Conservation (phyloP, 768 basidiomycete genomes). For the Psilocybe sp. region DNA sequence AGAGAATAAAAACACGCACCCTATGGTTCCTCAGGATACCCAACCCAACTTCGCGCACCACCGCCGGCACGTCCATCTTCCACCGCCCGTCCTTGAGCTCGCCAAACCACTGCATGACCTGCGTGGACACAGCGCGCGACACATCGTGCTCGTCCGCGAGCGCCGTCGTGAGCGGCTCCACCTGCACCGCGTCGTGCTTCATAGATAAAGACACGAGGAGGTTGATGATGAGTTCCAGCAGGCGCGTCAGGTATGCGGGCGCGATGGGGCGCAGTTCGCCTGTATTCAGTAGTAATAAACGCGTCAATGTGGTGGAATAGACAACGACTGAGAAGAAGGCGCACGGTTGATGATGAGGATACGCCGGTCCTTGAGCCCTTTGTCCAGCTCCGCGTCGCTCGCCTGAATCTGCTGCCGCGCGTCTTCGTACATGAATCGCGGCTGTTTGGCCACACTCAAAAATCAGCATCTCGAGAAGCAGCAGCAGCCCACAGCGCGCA, state of each 20-base stretch:
- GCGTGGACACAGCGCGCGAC: constrained; percentile 52
- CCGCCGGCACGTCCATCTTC: constrained; percentile 58
- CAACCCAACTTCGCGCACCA: constrained; percentile 76
- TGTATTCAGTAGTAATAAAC: constrained; percentile 22
- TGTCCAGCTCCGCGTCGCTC: constrained; percentile 70
- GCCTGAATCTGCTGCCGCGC: constrained; percentile 72
- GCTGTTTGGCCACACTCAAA: constrained; percentile 14
- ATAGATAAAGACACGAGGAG: constrained; percentile 64
- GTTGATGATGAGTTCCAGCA: constrained; percentile 76
- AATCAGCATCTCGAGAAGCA: background rate
- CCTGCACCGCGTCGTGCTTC: constrained; percentile 46
- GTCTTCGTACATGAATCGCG: constrained; percentile 55
- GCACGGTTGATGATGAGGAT: constrained; percentile 74
- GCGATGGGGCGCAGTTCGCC: constrained; percentile 76
- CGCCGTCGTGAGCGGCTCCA: constrained; percentile 55
- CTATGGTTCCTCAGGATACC: constrained; percentile 64
- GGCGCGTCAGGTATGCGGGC: constrained; percentile 57
- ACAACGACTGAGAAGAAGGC: background rate
- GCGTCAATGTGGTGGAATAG: background rate
- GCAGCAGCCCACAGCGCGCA: background rate
- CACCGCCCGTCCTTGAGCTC: constrained; percentile 51
- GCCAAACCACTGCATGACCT: constrained; percentile 86
- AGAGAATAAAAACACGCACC: constrained; percentile 28
- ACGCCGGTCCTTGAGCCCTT: constrained; percentile 62
- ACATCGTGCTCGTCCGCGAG: constrained; percentile 77